Base-by-base conservation (phyloP, 1,284 basidiomycete species). In the Paramarasmius palmivorus region DNA sequence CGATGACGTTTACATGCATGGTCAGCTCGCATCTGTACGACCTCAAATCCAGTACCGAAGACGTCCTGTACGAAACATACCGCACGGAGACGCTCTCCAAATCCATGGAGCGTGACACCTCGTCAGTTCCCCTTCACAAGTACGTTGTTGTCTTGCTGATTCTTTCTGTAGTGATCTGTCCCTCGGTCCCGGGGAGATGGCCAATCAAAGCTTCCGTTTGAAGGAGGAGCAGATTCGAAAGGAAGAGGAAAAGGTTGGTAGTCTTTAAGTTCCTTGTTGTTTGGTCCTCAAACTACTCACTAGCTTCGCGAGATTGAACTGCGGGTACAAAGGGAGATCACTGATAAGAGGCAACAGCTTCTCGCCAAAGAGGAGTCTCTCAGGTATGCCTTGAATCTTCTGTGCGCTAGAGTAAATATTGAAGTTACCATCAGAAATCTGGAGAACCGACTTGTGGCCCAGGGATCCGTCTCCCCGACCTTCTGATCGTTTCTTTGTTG, bases 71-170 rank as follows among this genome's bases (percentile, higher is more conserved):
- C 63, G 95, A 98, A 73, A 95, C 93, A 42, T 96, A 96, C 73
- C 92, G 96, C 79, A 97, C 95, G 25, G 95, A 98, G 82, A 98
- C 97, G 70, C 83, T 99, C 6, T 96, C 94, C n/a, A 83, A 90
- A 62, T 92, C 86, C 23, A 91, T 93, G 25, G 25, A 46, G 5
- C 25, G 10, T 46, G 44, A 46, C 2, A 2, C 44, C 32, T 29
- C 44, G 44, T 91, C n/a, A 55, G 37, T 23, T 37, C 12, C n/a
- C 23, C 20, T 22, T 22, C 22, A 20, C 52, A 32, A 23, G 17
- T 58, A n/a, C 49, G 57, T 53, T 53, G 61, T n/a, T 54, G 36
- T 47, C 48, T 44, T 58, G 54, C 52, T 64, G 51, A 87, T 38
- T 52, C 65, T 82, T 84, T 86, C 90, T 62, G 88, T 89, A 12